These are phyloP conservation scores for Tricholoma hemisulphureum DNA, from an alignment of 768 basidiomycete genomes.

Conservation along the genomic window DNA sequence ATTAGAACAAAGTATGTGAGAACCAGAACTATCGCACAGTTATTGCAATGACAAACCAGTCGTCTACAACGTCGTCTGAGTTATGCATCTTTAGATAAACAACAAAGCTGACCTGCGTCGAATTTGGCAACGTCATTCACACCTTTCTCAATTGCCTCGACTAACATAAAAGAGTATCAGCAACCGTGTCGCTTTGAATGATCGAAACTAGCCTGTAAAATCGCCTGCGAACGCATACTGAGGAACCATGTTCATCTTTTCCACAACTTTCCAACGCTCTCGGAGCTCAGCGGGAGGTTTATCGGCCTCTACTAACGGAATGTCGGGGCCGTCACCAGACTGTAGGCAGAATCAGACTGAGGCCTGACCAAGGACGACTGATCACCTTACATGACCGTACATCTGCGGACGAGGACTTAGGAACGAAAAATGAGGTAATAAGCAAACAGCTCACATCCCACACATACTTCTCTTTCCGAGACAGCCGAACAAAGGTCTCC, in stretches of 20 bases:
- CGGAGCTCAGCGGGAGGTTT: slow-evolving; percentile 51
- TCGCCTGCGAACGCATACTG: slow-evolving; percentile 72
- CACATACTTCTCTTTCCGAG: slow-evolving; percentile 68
- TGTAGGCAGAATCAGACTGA: slow-evolving; percentile 18
- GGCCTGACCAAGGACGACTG: not conserved
- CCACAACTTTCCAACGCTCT: slow-evolving; percentile 63
- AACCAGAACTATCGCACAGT: slow-evolving; percentile 35
- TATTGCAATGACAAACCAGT: slow-evolving; percentile 70
- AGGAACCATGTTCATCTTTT: slow-evolving; percentile 68
- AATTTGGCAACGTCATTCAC: slow-evolving; percentile 59
- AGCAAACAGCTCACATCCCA: slow-evolving; percentile 58
- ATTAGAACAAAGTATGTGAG: not conserved
- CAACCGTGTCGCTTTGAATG: not conserved
- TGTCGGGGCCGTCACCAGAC: slow-evolving; percentile 64
- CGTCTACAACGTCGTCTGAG: slow-evolving; percentile 38
- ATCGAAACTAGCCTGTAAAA: slow-evolving; percentile 46
- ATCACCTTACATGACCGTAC: slow-evolving; percentile 55
- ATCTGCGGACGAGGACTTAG: slow-evolving; percentile 38
- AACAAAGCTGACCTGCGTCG: slow-evolving; percentile 48
- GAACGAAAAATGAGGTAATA: not conserved
- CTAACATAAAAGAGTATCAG: slow-evolving; percentile 28
- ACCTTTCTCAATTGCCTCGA: slow-evolving; percentile 64
- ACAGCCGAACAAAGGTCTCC: slow-evolving; percentile 65
- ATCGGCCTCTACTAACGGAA: slow-evolving; percentile 48
- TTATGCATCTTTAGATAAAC: not conserved